These are phyloP conservation scores for Aspergillus sojae DNA, from an alignment of 2,329 filamentous ascomycete genomes.

Conservation along the genomic window DNA sequence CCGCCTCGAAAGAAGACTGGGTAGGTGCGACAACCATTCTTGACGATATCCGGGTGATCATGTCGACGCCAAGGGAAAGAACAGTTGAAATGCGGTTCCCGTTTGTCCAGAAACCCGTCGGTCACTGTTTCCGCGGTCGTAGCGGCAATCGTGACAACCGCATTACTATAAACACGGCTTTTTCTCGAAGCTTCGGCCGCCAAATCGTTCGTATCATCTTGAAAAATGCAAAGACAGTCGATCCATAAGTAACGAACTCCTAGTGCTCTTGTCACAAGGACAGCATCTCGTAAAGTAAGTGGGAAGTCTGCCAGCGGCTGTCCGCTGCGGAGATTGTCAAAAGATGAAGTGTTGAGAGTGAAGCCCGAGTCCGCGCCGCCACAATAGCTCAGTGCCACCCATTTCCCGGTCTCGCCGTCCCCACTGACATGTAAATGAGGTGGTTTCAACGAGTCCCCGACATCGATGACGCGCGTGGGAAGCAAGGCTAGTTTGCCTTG, in stretches of 20 bases:
- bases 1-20: not conserved
- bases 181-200: not conserved
- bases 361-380: not conserved
- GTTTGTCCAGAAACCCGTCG: not conserved
- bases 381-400: not conserved
- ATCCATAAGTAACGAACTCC: not conserved
- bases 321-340: not conserved
- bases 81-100: not conserved
- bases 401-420: not conserved
- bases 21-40: not conserved
- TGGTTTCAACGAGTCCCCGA: not conserved
- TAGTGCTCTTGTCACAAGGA: not conserved
- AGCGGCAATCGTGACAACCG: not conserved
- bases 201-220: not conserved
- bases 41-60: not conserved
- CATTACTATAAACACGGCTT: not conserved
- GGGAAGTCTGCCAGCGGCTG: not conserved
- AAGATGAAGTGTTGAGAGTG: not conserved
- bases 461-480: not conserved
- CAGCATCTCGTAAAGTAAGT: not conserved
- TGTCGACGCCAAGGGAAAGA: not conserved
- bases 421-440: not conserved
- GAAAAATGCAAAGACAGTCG: not conserved
- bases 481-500: not conserved
- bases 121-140: not conserved